phyloP scores from a whole-genome alignment of 176 grass and related monocot genomes.

The Cenchrus fungigraminus region DNA sequence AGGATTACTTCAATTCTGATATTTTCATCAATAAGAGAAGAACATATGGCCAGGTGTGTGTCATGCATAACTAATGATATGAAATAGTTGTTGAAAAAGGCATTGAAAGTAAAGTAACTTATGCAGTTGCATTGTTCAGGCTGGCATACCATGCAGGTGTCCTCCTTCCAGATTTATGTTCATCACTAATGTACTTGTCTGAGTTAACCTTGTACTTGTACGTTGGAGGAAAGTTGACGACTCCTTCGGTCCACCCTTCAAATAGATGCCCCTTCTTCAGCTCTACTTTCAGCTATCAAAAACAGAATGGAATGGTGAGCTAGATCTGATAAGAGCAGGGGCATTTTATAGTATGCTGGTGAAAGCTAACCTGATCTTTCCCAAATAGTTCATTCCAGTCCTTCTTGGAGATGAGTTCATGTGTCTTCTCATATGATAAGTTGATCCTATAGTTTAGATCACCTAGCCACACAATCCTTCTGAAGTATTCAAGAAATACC shows the following conservation, averaged over 20 bases:
- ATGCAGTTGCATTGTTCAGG: background rate
- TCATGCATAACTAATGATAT: background rate
- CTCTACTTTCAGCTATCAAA: conserved; percentile 69
- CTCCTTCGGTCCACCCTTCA: conserved; percentile 90
- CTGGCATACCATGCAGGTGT: conserved; percentile 82
- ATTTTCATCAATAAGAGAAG: background rate
- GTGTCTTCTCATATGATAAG: conserved; percentile 73
- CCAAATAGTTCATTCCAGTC: conserved; percentile 75
- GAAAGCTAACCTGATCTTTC: conserved; percentile 81
- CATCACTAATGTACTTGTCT: conserved; percentile 78
- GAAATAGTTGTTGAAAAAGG: background rate
- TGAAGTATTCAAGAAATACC: conserved; percentile 47
- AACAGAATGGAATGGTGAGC: conserved; percentile 1
- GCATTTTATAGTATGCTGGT: conserved; percentile 1
- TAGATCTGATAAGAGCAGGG: background rate
- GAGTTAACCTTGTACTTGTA: conserved; percentile 93
- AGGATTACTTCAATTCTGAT: background rate
- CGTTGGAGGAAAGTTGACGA: conserved; percentile 77
- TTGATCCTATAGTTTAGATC: conserved; percentile 98
- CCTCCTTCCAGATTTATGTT: conserved; percentile 81
- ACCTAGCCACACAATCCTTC: conserved; percentile 97
- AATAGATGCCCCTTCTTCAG: conserved; percentile 69
- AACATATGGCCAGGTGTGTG: background rate
- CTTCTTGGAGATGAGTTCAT: conserved; percentile 69
- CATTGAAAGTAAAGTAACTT: background rate